Evolutionary conservation across 148 eudicot genomes (phyloP), one percentile per base, ranked within the genome.

Genomic region (Chenopodium quinoa): DNA sequence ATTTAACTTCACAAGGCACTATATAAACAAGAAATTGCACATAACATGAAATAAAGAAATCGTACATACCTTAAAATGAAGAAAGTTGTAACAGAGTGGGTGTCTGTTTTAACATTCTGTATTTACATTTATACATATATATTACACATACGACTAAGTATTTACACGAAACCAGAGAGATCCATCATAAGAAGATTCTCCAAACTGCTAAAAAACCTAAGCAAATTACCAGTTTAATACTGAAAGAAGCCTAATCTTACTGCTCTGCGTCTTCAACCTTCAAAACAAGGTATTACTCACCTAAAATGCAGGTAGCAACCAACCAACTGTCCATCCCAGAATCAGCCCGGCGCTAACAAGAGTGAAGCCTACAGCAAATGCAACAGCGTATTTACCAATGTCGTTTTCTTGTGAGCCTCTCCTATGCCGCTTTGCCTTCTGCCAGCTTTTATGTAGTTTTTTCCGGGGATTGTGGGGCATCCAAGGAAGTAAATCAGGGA

Each of bases 321-420:
- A 93, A 23, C 93, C 97, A 34, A 88, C 87, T 0, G 97, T 93
- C 98, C 98, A 95, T n/a, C 98, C 98, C 75, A 95, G 78, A 31
- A 95, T 84, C 90, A 95, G 90, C 25, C 98, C 98, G 0, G 97
- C 97, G 37, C 98, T 93, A 83, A 93, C 93, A 34, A 95, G 92
- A 77, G 95, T 86, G 82, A 93, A 87, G 10, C 98, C 97, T 77
- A 95, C 78, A 4, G 97, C 98, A 70, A 91, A 88, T 82, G 90
- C 95, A 82, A 92, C 90, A 8, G 91, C 86, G 58, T 87, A 91
- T 87, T 83, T 91, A 81, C 94, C 84, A 22, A 88, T 72, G 54
- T 90, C 90, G 67, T 63, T 84, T 81, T 78, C 78, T 40, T 80
- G 76, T 25, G 81, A 85, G 6, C 82, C 79, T 66, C 80, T 78